These are phyloP conservation scores for Mycena galopus DNA, from an alignment of 768 basidiomycete genomes.

Conservation along the genomic window DNA sequence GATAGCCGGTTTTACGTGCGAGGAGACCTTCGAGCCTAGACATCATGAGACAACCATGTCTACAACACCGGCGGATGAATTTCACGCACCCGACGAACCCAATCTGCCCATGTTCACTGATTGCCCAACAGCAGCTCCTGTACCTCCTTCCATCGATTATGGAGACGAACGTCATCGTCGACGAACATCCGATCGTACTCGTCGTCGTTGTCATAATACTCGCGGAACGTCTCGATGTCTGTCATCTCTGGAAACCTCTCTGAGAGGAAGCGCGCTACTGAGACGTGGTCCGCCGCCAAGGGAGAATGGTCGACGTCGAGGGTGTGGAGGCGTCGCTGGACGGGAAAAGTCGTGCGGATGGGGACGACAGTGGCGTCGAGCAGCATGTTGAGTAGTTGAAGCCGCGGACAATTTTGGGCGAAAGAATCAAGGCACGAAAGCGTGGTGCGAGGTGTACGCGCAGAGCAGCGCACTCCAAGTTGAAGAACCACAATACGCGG, in stretches of 20 bases:
- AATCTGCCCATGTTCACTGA: too few species aligned
- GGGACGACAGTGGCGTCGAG: slow-evolving; percentile 7
- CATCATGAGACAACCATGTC: too few species aligned
- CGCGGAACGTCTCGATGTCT: slow-evolving; percentile 4
- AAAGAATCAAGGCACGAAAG: slow-evolving; percentile 14
- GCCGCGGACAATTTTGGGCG: slow-evolving; percentile 13
- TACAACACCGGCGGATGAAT: too few species aligned
- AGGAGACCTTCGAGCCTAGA: too few species aligned
- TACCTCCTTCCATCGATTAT: slow-evolving; percentile 21
- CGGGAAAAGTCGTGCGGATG: background rate
- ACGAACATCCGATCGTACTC: background rate
- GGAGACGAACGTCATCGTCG: slow-evolving; percentile 10
- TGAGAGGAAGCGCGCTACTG: slow-evolving; percentile 22
- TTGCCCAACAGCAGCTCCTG: background rate
- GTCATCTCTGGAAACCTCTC: slow-evolving; percentile 16
- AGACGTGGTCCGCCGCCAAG: slow-evolving; percentile 4
- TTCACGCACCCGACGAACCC: too few species aligned
- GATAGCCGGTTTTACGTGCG: too few species aligned
- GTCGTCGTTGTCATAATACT: slow-evolving; percentile 6
- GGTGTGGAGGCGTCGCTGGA: slow-evolving; percentile 8
- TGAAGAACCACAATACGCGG: slow-evolving; percentile 1
- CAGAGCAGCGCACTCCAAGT: background rate
- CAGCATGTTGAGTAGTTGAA: background rate
- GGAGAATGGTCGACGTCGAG: slow-evolving; percentile 14
- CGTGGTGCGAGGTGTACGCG: background rate